These are phyloP conservation scores for Amaranthus tricolor DNA, from an alignment of 179 eudicot genomes.

Conservation along the genomic window DNA sequence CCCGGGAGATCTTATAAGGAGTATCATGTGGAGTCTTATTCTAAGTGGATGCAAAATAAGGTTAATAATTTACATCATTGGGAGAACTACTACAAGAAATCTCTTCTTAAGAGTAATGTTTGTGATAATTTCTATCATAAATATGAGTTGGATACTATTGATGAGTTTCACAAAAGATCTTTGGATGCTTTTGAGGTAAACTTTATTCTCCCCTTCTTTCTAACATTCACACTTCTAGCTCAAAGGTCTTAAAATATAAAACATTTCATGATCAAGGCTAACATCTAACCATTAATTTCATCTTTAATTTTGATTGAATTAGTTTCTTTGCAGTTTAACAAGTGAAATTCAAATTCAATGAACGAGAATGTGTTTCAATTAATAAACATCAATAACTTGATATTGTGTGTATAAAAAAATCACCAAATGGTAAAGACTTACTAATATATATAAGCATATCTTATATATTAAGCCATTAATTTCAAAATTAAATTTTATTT, in stretches of 20 bases:
- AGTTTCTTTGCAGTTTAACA: too few relatives aligned
- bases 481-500: too few relatives aligned
- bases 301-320: background rate
- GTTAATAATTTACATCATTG: background rate
- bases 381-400: too few relatives aligned
- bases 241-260: background rate
- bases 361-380: too few relatives aligned
- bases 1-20: constrained; percentile 1
- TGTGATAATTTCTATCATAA: background rate
- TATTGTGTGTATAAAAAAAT: too few relatives aligned
- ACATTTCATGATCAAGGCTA: background rate
- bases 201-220: too few relatives aligned
- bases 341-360: too few relatives aligned
- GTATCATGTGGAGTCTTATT: background rate
- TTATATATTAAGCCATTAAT: too few relatives aligned
- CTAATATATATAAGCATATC: too few relatives aligned
- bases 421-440: too few relatives aligned
- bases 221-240: background rate
- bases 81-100: background rate
- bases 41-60: constrained; percentile 13
- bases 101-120: background rate
- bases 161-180: background rate
- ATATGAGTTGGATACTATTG: background rate
- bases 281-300: background rate
- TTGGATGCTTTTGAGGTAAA: constrained; percentile 1